Evolutionary conservation across 176 grass and related monocot genomes (phyloP).

Genomic region (Ensete ventricosum): DNA sequence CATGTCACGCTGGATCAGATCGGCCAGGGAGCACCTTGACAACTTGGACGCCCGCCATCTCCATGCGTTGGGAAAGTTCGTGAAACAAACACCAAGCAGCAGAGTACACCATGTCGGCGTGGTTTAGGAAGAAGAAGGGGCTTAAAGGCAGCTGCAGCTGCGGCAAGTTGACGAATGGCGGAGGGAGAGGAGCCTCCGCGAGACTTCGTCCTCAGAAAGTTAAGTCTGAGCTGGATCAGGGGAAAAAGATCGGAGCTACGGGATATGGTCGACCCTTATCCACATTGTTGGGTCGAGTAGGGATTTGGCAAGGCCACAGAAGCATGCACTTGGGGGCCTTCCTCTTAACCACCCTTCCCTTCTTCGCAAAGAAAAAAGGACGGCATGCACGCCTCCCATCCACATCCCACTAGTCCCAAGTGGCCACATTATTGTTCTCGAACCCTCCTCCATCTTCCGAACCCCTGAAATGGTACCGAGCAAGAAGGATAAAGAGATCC

Average conservation of each 20-base stretch:
- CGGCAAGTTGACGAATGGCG: too few relatives aligned
- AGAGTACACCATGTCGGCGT: too few relatives aligned
- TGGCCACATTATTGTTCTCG: not conserved
- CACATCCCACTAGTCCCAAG: not conserved
- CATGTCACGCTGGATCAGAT: too few relatives aligned
- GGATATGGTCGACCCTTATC: not conserved
- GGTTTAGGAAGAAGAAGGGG: too few relatives aligned
- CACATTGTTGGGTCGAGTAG: not conserved
- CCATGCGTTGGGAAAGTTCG: too few relatives aligned
- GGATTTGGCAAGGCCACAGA: not conserved
- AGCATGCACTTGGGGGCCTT: not conserved
- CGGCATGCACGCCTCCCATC: not conserved
- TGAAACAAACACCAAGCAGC: too few relatives aligned
- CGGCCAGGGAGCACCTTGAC: too few relatives aligned
- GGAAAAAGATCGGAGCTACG: too few relatives aligned
- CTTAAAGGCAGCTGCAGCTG: too few relatives aligned
- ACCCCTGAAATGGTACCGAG: not conserved
- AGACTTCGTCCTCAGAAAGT: not conserved
- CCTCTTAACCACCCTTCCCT: not conserved
- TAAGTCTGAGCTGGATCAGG: not conserved
- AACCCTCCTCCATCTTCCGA: not conserved
- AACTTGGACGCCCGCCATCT: too few relatives aligned
- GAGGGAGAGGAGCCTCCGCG: too few relatives aligned
- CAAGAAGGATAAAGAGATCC: not conserved
- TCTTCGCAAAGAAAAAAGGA: constrained; percentile 2